phyloP scores from a whole-genome alignment of 148 eudicot genomes.

The Rhododendron kiyosumense region DNA sequence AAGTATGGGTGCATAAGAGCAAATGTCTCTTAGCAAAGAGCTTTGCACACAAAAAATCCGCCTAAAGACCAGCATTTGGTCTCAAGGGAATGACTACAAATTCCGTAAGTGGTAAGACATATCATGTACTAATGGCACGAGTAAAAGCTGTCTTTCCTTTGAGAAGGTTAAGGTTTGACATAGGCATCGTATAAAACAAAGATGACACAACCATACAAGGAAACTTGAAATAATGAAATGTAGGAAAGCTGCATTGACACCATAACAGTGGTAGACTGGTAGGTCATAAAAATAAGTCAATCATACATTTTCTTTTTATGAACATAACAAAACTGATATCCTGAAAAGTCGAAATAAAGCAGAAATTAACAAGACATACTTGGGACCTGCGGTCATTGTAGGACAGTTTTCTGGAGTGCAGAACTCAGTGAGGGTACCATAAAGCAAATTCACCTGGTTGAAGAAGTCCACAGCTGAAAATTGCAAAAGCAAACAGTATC shows the following conservation, averaged over 20 bases:
- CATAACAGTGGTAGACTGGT: not conserved
- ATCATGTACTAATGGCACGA: not conserved
- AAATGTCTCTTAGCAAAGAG: not conserved
- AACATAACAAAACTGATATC: not conserved
- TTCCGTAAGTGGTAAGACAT: not conserved
- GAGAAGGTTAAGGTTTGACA: not conserved
- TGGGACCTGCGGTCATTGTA: slow-evolving; percentile 97
- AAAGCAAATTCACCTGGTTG: slow-evolving; percentile 98
- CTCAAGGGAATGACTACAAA: not conserved
- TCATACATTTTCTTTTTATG: not conserved
- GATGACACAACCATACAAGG: not conserved
- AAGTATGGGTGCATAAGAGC: not conserved
- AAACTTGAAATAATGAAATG: not conserved
- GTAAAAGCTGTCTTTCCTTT: not conserved
- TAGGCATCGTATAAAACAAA: not conserved
- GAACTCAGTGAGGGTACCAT: slow-evolving; percentile 96
- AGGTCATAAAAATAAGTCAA: not conserved
- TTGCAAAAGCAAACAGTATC: slow-evolving; percentile 22
- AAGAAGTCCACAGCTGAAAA: slow-evolving; percentile 97
- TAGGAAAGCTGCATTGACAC: not conserved
- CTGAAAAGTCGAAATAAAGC: not conserved
- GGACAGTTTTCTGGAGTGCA: slow-evolving; percentile 90
- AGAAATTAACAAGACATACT: slow-evolving; percentile 42
- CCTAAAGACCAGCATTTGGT: not conserved
- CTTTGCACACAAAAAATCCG: not conserved